Conservation (phyloP, 352 stramenopile species). For the Phytophthora nicotianae region DNA sequence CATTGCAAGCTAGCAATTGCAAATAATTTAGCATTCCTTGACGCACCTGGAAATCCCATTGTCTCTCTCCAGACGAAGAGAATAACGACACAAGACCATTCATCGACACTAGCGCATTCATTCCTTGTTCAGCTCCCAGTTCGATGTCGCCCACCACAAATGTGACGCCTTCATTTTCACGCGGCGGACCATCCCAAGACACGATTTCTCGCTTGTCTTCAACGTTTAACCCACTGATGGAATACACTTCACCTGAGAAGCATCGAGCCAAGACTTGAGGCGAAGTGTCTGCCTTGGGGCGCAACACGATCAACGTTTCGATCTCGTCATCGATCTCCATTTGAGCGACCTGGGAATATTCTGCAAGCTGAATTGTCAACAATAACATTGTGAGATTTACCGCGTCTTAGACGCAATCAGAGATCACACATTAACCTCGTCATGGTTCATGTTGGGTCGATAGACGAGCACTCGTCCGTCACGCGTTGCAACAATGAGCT, state of each 20-base stretch:
- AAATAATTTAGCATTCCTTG: not conserved
- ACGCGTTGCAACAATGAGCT: slow-evolving; percentile 68
- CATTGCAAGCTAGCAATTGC: not conserved
- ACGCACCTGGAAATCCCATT: slow-evolving; percentile 59
- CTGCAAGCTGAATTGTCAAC: slow-evolving; percentile 41
- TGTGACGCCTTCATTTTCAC: slow-evolving; percentile 37
- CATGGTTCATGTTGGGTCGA: slow-evolving; percentile 26
- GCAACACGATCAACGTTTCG: slow-evolving; percentile 53
- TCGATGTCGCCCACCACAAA: slow-evolving; percentile 57
- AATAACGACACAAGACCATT: slow-evolving; percentile 47
- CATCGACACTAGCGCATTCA: slow-evolving; percentile 47
- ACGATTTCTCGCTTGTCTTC: slow-evolving; percentile 27
- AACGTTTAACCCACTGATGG: slow-evolving; percentile 8
- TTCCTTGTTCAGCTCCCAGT: slow-evolving; percentile 15
- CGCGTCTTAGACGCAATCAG: not conserved
- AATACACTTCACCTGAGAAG: slow-evolving; percentile 61
- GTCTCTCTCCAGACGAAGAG: slow-evolving; percentile 37
- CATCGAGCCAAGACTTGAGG: slow-evolving; percentile 51
- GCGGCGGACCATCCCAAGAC: slow-evolving; percentile 40
- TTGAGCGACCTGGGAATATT: slow-evolving; percentile 56
- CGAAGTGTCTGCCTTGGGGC: slow-evolving; percentile 14
- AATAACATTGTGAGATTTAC: slow-evolving; percentile 1
- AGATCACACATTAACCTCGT: slow-evolving; percentile 24
- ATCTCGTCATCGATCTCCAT: slow-evolving; percentile 67
- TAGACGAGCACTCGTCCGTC: slow-evolving; percentile 71